phyloP scores from a whole-genome alignment of 148 eudicot genomes.

The Polygonum maritimum region DNA sequence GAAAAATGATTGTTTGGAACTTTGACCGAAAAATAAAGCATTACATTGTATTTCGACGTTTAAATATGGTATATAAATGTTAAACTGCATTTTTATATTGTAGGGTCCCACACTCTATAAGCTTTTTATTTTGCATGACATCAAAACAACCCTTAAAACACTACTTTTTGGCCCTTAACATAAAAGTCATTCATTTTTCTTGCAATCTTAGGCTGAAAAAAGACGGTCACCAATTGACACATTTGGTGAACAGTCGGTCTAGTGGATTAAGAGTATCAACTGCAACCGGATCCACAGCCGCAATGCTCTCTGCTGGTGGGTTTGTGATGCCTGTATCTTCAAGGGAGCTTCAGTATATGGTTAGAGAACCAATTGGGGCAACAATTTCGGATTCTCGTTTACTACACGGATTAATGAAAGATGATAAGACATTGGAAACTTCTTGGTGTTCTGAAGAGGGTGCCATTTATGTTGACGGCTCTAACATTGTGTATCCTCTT shows the following conservation, averaged over 20 bases:
- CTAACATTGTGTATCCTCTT: slow-evolving; percentile 38
- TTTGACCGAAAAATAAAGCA: too few species aligned
- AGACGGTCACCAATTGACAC: slow-evolving; percentile 26
- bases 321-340: slow-evolving; percentile 62
- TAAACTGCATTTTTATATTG: too few species aligned
- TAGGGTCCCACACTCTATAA: too few species aligned
- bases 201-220: slow-evolving; percentile 32
- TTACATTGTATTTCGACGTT: neutral
- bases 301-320: slow-evolving; percentile 88
- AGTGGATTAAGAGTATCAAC: slow-evolving; percentile 90
- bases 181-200: neutral
- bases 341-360: slow-evolving; percentile 80
- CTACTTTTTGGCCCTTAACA: too few species aligned
- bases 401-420: slow-evolving; percentile 54
- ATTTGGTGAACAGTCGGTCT: slow-evolving; percentile 50
- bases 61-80: neutral
- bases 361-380: slow-evolving; percentile 65
- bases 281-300: slow-evolving; percentile 94
- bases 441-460: slow-evolving; percentile 66
- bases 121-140: too few species aligned
- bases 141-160: too few species aligned
- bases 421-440: slow-evolving; percentile 41
- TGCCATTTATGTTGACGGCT: slow-evolving; percentile 58
- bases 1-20: too few species aligned
- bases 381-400: slow-evolving; percentile 22